Evolutionary conservation across 2,329 filamentous ascomycete species (phyloP), one percentile per base, ranked within the genome.

Genomic region (Trichoderma sp.): DNA sequence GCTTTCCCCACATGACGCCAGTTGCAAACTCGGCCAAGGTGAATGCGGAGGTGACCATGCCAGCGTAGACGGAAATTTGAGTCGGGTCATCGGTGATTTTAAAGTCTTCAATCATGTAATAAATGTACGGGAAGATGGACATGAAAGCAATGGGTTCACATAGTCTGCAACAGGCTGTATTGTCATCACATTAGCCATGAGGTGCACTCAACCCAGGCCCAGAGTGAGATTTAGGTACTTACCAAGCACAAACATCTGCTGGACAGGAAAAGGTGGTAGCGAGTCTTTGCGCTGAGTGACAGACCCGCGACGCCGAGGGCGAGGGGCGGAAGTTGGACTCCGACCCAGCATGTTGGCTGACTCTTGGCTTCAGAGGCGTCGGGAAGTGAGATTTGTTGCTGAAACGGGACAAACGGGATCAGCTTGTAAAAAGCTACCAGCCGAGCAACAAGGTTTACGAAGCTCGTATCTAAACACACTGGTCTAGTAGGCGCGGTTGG

Each of bases 131-230:
- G 80, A 99, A 98, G 77, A 98, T 98, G 69, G 95, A 98, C 94
- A 98, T 98, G 86, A 99, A 98, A 6, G 96, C 96, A 81, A 99
- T 98, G 67, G 96, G 96, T 81, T 99, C 96, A 86, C 94, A 98
- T 85, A 99, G 95, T 79, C 96, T 92, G 83, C 95, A 97, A 79
- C 97, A 87, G 60, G 94, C 95, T 97, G 74, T 56, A 39, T 66
- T 57, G 68, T 11, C 53, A 12, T 39, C 26, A 36, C 7, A 51
- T 69, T 69, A 69, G 57, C 56, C 66, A 26, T n/a, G 9, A 26
- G 11, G 28, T 24, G 57, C 26, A 51, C 12, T 43, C n/a, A 69
- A 32, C 15, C 8, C 34, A 47, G 18, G 24, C 18, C 34, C 32
- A 21, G 28, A 14, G 8, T 3, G 18, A 26, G 32, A 61, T 71